Evolutionary conservation across 2,329 filamentous ascomycete species (phyloP).

Genomic region (Cryphonectria naterciae): DNA sequence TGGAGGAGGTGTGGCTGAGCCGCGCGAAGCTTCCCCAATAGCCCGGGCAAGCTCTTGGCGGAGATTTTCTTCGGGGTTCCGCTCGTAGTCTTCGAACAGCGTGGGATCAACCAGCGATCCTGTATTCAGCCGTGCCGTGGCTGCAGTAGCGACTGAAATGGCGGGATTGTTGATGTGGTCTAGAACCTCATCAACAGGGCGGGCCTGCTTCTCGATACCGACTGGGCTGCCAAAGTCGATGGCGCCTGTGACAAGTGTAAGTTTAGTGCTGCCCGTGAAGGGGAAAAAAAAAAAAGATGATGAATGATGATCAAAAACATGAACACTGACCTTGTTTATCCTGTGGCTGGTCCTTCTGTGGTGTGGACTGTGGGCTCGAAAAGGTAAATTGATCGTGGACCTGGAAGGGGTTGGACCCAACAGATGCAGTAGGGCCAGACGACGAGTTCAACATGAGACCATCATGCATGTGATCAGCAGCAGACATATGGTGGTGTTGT

Average conservation of each 20-base stretch:
- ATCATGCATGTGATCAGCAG: slow-evolving; percentile 17
- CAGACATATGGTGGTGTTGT: slow-evolving; percentile 36
- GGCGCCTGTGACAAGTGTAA: slow-evolving; percentile 20
- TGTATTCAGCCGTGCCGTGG: slow-evolving; percentile 58
- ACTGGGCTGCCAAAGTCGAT: slow-evolving; percentile 38
- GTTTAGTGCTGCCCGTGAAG: not conserved
- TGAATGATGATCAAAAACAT: not conserved
- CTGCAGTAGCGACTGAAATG: slow-evolving; percentile 60
- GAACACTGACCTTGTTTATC: slow-evolving; percentile 44
- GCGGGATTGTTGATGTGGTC: slow-evolving; percentile 49
- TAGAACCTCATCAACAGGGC: slow-evolving; percentile 46
- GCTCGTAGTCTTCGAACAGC: slow-evolving; percentile 40
- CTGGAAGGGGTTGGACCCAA: slow-evolving; percentile 49
- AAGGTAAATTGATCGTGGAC: slow-evolving; percentile 61
- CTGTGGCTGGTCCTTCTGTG: slow-evolving; percentile 46
- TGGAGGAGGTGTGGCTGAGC: slow-evolving; percentile 28
- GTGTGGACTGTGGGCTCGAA: slow-evolving; percentile 58
- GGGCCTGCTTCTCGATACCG: slow-evolving; percentile 55
- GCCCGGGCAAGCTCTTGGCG: slow-evolving; percentile 24
- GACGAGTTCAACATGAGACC: slow-evolving; percentile 6
- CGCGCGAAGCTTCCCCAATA: slow-evolving; percentile 23
- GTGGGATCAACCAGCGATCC: slow-evolving; percentile 55
- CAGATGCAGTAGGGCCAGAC: slow-evolving; percentile 30
- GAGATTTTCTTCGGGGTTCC: slow-evolving; percentile 26
- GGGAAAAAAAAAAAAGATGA: not conserved